Evolutionary conservation across 305 asterid genomes (phyloP), one percentile per base, ranked within the genome.

Genomic region (Fraxinus latifolia): DNA sequence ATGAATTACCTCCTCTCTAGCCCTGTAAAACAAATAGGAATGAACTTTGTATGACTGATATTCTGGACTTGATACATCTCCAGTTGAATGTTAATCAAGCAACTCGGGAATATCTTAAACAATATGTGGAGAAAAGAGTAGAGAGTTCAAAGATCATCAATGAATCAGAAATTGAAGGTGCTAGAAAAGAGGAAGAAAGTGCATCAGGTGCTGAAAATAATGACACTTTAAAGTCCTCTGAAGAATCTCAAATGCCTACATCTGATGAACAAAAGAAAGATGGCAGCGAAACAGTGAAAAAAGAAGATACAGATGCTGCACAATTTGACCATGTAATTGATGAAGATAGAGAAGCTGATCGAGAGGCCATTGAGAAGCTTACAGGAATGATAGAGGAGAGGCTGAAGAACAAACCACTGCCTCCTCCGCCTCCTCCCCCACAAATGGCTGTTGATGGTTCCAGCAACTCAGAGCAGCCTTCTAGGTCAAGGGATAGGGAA

Each of bases 11-110:
- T 65, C 27, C 33, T 83, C 72, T 77, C 31, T 11, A 8, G 34
- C 37, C 53, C 53, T 74, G 68, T 36, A 71, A 53, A 65, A 65
- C 32, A 33, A 60, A 32, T 34, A 47, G 7, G 37, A 29, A 31
- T 42, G 17, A 21, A 47, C 37, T 32, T 77, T 78, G 27, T 70
- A 81, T 82, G 74, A 60, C 89, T 88, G 81, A 90, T 78, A n/a
- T 78, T 82, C 79, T 81, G 82, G 70, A 70, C 77, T 81, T 80
- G 74, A 82, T 83, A 62, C 31, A 77, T 82, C 82, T 87, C 87
- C 93, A 95, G 99, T 86, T 96, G 86, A 95, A 95, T 84, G 96
- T 91, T 74, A 89, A 91, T 83, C 91, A 91, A 85, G 91, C 95
- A 82, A 90, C 99, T 78, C 84, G 91, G 85, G 90, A 88, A 77